Evolutionary conservation across 768 basidiomycete species (phyloP).

Genomic region (Hydnomerulius pinastri): DNA sequence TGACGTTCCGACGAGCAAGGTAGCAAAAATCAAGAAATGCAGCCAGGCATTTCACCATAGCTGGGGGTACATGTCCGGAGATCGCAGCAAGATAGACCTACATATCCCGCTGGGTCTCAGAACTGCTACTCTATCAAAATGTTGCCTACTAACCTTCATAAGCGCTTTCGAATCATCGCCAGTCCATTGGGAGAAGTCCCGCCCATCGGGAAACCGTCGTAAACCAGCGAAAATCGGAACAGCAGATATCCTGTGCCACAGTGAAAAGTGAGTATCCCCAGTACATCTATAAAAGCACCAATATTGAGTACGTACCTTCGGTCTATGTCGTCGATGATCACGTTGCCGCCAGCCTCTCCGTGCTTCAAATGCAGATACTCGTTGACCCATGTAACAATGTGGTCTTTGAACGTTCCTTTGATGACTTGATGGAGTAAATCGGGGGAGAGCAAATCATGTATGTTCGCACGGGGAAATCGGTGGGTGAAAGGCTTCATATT

Average conservation of each 20-base stretch:
- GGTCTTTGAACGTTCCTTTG: constrained; percentile 45
- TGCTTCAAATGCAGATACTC: constrained; percentile 29
- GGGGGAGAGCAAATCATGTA: constrained; percentile 6
- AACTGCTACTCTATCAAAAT: neutral
- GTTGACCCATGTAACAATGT: constrained; percentile 38
- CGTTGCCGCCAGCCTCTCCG: constrained; percentile 15
- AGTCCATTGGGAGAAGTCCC: constrained; percentile 37
- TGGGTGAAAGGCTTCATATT: constrained; percentile 9
- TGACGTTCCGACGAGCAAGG: constrained; percentile 11
- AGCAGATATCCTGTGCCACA: constrained; percentile 13
- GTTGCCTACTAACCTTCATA: constrained; percentile 34
- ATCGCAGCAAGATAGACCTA: constrained; percentile 29
- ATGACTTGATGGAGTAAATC: constrained; percentile 37
- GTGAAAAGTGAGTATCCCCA: neutral
- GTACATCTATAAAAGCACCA: too few species aligned
- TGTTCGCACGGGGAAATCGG: constrained; percentile 2
- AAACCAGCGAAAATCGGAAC: constrained; percentile 17
- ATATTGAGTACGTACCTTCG: constrained; percentile 34
- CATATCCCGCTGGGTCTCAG: neutral
- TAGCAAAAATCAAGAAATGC: constrained; percentile 32
- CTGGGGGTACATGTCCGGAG: constrained; percentile 19
- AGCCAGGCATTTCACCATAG: constrained; percentile 18
- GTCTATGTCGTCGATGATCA: constrained; percentile 39
- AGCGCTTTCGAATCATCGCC: constrained; percentile 39
- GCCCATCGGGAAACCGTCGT: constrained; percentile 26